Evolutionary conservation across 257 asterid genomes (phyloP).

Genomic region (Mitragyna speciosa): DNA sequence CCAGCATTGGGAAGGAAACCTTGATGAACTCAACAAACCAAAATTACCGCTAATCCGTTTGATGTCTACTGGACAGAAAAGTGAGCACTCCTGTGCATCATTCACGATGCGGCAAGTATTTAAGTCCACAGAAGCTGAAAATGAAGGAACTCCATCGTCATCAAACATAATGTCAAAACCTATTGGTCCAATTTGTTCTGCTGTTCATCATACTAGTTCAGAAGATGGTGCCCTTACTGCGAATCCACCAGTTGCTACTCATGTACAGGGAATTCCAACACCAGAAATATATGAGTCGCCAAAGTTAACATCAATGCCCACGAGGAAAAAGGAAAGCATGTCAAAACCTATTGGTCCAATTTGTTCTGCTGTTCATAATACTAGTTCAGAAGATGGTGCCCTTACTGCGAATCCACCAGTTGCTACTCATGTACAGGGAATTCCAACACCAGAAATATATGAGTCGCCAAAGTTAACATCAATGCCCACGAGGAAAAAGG

Average conservation of each 20-base stretch:
- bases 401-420: constrained; percentile 37
- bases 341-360: constrained; percentile 50
- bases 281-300: constrained; percentile 86
- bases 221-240: constrained; percentile 37
- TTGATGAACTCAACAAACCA: constrained; percentile 89
- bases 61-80: constrained; percentile 93
- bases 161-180: constrained; percentile 38
- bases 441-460: constrained; percentile 74
- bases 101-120: constrained; percentile 88
- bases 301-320: constrained; percentile 49
- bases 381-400: constrained; percentile 34
- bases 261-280: constrained; percentile 60
- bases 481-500: constrained; percentile 45
- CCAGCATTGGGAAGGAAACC: constrained; percentile 97
- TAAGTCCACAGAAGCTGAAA: constrained; percentile 63
- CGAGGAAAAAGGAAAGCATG: constrained; percentile 48
- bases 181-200: constrained; percentile 44
- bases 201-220: constrained; percentile 24
- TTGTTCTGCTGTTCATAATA: constrained; percentile 33
- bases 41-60: constrained; percentile 74
- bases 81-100: constrained; percentile 90
- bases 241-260: constrained; percentile 45
- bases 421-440: constrained; percentile 49
- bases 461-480: constrained; percentile 75
- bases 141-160: constrained; percentile 58